These are phyloP conservation scores for Calocybe indica DNA, from an alignment of 768 basidiomycete species.

Conservation along the genomic window DNA sequence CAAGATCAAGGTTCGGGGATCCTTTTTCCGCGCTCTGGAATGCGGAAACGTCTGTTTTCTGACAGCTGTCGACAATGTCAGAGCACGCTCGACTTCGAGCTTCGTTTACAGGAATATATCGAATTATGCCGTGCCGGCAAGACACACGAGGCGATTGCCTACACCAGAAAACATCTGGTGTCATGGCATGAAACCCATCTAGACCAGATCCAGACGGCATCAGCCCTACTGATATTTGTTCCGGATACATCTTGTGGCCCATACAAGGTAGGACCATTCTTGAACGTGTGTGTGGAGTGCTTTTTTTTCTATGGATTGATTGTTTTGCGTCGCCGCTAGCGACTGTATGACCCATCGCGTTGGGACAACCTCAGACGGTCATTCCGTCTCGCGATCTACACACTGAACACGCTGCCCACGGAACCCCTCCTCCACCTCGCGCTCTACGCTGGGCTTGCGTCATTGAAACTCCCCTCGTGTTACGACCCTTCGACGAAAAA, in stretches of 20 bases:
- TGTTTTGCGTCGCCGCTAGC: constrained; percentile 32
- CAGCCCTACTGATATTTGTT: constrained; percentile 70
- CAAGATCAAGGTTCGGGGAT: constrained; percentile 69
- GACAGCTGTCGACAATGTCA: constrained; percentile 20
- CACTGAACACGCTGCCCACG: constrained; percentile 80
- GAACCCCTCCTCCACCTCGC: constrained; percentile 85
- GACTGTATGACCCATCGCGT: constrained; percentile 74
- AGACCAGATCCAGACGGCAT: constrained; percentile 69
- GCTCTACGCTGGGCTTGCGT: constrained; percentile 86
- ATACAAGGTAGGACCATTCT: constrained; percentile 58
- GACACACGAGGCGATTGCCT: constrained; percentile 72
- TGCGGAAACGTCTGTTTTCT: neutral
- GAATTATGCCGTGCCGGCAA: constrained; percentile 74
- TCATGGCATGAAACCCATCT: constrained; percentile 82
- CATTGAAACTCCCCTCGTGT: constrained; percentile 86
- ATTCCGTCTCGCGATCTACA: constrained; percentile 85
- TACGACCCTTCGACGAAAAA: constrained; percentile 59
- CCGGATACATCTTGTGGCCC: constrained; percentile 66
- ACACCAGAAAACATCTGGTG: constrained; percentile 74
- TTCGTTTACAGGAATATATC: constrained; percentile 94
- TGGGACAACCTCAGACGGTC: constrained; percentile 72
- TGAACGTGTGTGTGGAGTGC: neutral
- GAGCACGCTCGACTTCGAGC: constrained; percentile 94
- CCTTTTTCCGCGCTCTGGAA: neutral
- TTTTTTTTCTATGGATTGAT: constrained; percentile 2